Evolutionary conservation across 148 eudicot species (phyloP), one percentile per base, ranked within the genome.

Genomic region (Silene uniflora): DNA sequence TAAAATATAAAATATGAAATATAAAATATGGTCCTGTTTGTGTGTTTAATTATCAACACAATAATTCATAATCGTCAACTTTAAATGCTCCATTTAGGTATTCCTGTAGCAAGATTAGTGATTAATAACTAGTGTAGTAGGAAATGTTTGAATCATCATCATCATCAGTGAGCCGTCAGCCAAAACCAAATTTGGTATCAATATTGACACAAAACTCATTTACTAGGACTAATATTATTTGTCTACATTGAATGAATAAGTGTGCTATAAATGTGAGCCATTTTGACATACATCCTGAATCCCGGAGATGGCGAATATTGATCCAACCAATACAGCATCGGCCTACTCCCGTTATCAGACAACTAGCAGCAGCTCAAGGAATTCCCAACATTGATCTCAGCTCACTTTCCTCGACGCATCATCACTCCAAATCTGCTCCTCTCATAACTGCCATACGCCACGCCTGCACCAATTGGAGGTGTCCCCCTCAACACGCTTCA

Each of bases 361-460:
- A 81, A n/a, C n/a, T n/a, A n/a, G n/a, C n/a, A n/a, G n/a, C n/a
- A 75, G 90, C 84, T 17, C 75, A 85, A 18, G 81, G 75, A 59
- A 87, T 87, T 77, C 91, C 89, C 8, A 44, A 77, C 16, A 89
- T 89, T 27, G 86, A 89, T 80, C 87, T 89, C 62, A 76, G 86
- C 32, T 3, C 74, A 0, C 16, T 84, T 3, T 44, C 21, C 72
- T 78, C 80, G 7, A 35, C 25, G 1, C 19, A 67, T 73, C 77
- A 68, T 21, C 58, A 59, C 39, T 23, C 0, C 17, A 14, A 23
- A 39, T 71, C 1, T 16, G 2, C 42, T 2, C 39, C 5, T 58
- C 80, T 82, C 0, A 73, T 80, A 18, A 22, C 75, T 2, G 73
- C 81, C 42, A 83, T 82, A 7, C 80, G 87, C 10, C 52, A 81